Conservation (phyloP, 2,329 filamentous ascomycete species). For the Aspergillus fischeri region DNA sequence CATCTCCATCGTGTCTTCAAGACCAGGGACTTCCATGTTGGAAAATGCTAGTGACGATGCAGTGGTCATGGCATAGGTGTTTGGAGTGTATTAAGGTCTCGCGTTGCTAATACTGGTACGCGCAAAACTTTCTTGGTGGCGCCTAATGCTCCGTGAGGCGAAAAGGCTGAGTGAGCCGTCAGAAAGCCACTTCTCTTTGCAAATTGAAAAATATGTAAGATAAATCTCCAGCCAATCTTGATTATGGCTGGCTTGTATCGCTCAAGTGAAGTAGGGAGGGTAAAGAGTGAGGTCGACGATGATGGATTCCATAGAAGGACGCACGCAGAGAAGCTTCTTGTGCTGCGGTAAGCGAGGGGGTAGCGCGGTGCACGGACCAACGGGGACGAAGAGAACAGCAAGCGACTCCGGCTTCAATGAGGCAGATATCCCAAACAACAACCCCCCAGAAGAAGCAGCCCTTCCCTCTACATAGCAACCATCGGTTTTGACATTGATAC, state of each 20-base stretch:
- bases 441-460: conserved; percentile 11
- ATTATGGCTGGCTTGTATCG: neutral
- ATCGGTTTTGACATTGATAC: neutral
- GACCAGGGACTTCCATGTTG: conserved; percentile 34
- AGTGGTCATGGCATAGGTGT: conserved; percentile 31
- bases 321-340: conserved; percentile 16
- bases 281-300: neutral
- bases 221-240: neutral
- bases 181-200: neutral
- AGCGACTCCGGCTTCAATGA: conserved; percentile 26
- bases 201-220: neutral
- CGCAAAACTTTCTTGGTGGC: conserved; percentile 18
- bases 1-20: conserved; percentile 45
- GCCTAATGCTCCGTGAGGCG: conserved; percentile 8
- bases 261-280: conserved; percentile 6
- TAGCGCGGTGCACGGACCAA: conserved; percentile 33
- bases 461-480: neutral
- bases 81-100: conserved; percentile 7
- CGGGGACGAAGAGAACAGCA: conserved; percentile 37
- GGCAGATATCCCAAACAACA: neutral
- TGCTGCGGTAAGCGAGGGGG: conserved; percentile 36
- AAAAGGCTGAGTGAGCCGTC: conserved; percentile 2
- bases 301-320: conserved; percentile 3
- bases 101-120: conserved; percentile 6
- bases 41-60: conserved; percentile 26